Evolutionary conservation across 345 rosid species (phyloP).

Genomic region (Kernera saxatilis): DNA sequence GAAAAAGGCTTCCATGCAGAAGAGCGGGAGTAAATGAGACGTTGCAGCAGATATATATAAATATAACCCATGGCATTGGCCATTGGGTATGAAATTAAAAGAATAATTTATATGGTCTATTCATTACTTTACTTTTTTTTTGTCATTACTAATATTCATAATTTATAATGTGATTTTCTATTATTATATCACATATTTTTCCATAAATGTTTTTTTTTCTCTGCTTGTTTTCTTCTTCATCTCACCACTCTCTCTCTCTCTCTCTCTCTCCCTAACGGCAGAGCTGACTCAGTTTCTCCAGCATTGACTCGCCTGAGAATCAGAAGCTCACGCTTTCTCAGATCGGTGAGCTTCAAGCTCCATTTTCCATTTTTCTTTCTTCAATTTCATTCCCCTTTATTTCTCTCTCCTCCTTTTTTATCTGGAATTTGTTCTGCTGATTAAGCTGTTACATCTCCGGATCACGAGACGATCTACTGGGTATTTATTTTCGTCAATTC

Average conservation of each 20-base stretch:
- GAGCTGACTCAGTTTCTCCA: slow-evolving; percentile 37
- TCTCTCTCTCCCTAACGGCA: slow-evolving; percentile 18
- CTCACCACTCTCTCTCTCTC: slow-evolving; percentile 15
- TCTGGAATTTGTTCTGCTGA: slow-evolving; percentile 18
- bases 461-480: slow-evolving; percentile 25
- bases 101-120: neutral
- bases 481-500: slow-evolving; percentile 14
- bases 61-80: neutral
- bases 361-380: neutral
- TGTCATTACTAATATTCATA: neutral
- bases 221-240: neutral
- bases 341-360: slow-evolving; percentile 36
- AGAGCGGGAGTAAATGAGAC: neutral
- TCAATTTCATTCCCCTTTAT: neutral
- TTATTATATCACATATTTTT: neutral
- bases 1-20: neutral
- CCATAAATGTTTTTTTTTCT: neutral
- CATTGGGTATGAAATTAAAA: neutral
- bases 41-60: neutral
- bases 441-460: slow-evolving; percentile 20
- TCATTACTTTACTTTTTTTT: neutral
- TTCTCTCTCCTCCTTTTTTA: neutral
- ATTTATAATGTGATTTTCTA: neutral
- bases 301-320: slow-evolving; percentile 42
- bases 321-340: slow-evolving; percentile 24